Base-by-base conservation (phyloP, 169 alveolate species). In the Eimeria sp. region DNA sequence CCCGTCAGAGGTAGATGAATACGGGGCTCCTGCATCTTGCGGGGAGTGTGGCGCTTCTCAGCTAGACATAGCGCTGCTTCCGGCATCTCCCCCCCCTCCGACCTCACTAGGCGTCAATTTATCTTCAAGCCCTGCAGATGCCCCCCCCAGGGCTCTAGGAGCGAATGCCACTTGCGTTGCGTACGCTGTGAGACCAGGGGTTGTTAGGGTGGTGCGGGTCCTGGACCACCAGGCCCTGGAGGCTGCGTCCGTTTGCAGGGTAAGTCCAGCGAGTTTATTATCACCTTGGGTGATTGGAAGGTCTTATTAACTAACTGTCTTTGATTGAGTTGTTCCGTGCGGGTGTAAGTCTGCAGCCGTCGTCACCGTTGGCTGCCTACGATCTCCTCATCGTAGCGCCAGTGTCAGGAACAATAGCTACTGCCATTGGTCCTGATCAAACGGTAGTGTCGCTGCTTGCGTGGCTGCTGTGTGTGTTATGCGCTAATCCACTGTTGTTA, bases 101-200 rank as follows among this genome's bases (percentile, higher is more conserved):
- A 3, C 61, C n/a, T n/a, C 20, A 13, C 89, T 70, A 25, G 89
- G 89, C 34, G 87, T 43, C 13, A n/a, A 13, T 43, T 10, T n/a
- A 20, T 51, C 67, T 47, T 43, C 22, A 45, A 65, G 67, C 65
- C 9, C 89, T 20, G 65, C 30, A 0, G 27, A 20, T 78, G 45
- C 40, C 67, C 65, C 22, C 57, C 49, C 45, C 40, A 78, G 89
- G 45, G 89, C 89, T 34, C 20, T 78, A 6, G 89, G 89, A 43
- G 89, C 89, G 30, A 78, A 78, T 25, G 67, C 89, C 89, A 78
- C 89, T 43, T 78, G 89, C 63, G 89, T 78, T 9, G 65, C 89
- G 10, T 78, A 78, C 49, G 89, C 65, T 14, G 89, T 78, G 45
- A 78, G 51, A 65, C 89, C 89, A 27, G 89, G 89, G 45, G 89